A percentile compares a stretch with the other conserved stretches of the same genome.
Evolutionary conservation across 805 yeast genomes (phyloP).

Genomic region (Zygoascus tannicola): DNA sequence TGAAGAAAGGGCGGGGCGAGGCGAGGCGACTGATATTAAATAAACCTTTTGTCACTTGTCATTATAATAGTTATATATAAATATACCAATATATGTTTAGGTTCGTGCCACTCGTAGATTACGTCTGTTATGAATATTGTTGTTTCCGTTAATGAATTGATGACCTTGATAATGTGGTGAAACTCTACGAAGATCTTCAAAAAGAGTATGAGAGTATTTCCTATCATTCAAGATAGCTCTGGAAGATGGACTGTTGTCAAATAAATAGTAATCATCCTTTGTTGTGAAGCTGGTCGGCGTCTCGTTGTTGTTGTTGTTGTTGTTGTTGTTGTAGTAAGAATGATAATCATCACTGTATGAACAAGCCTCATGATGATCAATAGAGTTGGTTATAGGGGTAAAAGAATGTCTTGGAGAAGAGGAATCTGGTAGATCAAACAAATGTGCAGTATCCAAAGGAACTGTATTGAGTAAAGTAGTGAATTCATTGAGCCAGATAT

Average conservation of each 20-base stretch:
- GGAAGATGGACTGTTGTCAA: neutral
- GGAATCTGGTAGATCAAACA: constrained; percentile 1
- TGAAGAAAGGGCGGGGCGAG: too few relatives aligned
- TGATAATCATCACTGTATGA: neutral
- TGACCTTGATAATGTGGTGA: neutral
- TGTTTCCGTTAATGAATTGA: neutral
- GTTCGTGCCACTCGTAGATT: neutral
- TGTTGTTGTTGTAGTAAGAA: neutral
- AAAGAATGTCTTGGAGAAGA: neutral
- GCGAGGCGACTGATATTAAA: too few relatives aligned
- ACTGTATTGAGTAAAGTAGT: neutral
- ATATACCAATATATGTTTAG: too few relatives aligned
- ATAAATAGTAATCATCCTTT: neutral
- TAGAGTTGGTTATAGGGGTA: too few relatives aligned
- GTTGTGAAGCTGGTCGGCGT: neutral
- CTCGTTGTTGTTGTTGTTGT: neutral
- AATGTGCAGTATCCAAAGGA: constrained; percentile 2
- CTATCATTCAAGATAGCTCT: neutral
- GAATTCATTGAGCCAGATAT: constrained; percentile 3
- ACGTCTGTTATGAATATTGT: neutral
- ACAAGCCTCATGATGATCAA: too few relatives aligned
- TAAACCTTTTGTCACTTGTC: too few relatives aligned
- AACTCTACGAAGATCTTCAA: constrained; percentile 3
- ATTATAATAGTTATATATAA: too few relatives aligned
- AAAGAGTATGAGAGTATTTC: constrained; percentile 1